Conservation (phyloP, 768 basidiomycete genomes). For the Russula sp. region DNA sequence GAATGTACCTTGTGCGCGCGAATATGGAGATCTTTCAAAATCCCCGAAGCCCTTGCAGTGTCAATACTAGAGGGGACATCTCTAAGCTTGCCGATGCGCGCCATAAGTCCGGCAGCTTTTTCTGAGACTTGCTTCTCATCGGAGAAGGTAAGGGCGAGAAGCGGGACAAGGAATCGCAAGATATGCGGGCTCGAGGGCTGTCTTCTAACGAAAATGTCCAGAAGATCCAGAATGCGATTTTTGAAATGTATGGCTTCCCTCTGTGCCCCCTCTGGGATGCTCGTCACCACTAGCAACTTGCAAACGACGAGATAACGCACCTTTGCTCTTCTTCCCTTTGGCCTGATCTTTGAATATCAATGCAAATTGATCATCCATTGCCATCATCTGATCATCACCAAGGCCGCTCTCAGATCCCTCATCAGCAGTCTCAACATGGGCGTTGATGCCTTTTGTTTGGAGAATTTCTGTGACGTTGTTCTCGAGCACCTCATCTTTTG, state of each 20-base stretch:
- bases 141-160: constrained; percentile 65
- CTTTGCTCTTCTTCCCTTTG: constrained; percentile 56
- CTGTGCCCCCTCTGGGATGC: constrained; percentile 54
- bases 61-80: constrained; percentile 48
- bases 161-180: constrained; percentile 60
- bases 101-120: constrained; percentile 74
- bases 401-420: constrained; percentile 62
- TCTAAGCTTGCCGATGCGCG: constrained; percentile 67
- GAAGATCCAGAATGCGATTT: constrained; percentile 89
- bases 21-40: constrained; percentile 58
- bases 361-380: constrained; percentile 86
- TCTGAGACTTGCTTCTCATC: constrained; percentile 87
- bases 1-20: constrained; percentile 63
- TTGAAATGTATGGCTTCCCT: constrained; percentile 94
- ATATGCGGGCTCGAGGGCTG: constrained; percentile 67
- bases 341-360: constrained; percentile 69
- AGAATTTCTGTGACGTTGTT: constrained; percentile 59
- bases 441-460: constrained; percentile 49
- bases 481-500: constrained; percentile 55
- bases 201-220: constrained; percentile 76
- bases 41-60: constrained; percentile 35
- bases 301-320: constrained; percentile 33
- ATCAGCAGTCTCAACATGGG: constrained; percentile 49
- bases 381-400: constrained; percentile 99
- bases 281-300: neutral